Base-by-base conservation (phyloP, 768 basidiomycete species). In the Calocybe indica region DNA sequence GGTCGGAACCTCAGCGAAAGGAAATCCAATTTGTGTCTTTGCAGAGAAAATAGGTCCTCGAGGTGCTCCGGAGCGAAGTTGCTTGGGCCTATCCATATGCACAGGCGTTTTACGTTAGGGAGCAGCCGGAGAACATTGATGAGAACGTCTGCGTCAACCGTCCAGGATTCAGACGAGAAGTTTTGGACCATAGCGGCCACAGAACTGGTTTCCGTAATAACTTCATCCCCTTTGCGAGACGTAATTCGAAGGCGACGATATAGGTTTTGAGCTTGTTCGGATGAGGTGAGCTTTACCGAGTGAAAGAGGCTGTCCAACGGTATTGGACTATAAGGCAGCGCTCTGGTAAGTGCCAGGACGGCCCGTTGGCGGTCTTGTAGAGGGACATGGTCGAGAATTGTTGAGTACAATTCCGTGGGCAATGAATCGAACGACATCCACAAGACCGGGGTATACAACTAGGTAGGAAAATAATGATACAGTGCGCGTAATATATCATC, bases 31-130 rank as follows among this genome's bases (percentile, higher is more conserved):
- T 52, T 56, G 9, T 62, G 57, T 45, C 76, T 67, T 5, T 82
- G 79, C 29, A 68, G 63, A 47, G 70, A 60, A 40, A 75, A 64
- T 41, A 92, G 71, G 43, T 85, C 83, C 52, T 85, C 82, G 43
- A 93, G 61, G 62, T 92, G 87, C 53, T 93, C 90, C 2, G 92
- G 92, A 0, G 81, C 62, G 60, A 92, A 92, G 51, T 82, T 81
- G 36, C 63, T 73, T 0, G 89, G 82, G 0, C 92, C 93, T 51
- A 94, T 71, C 62, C 80, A 81, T 43, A 96, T 61, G 22, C 61
- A 66, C 51, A 95, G 59, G 6, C 66, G 64, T 22, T 62, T 59
- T 13, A 88, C 53, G 13, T 67, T 63, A 1, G 80, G 72, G 7
- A 93, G 66, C 33, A 83, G 64, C 14, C 66, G 61, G 13, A 92